Percentiles rank a stretch among this genome's conserved stretches.
phyloP scores from a whole-genome alignment of 805 yeast genomes.

The Nakazawaea wickerhamii region DNA sequence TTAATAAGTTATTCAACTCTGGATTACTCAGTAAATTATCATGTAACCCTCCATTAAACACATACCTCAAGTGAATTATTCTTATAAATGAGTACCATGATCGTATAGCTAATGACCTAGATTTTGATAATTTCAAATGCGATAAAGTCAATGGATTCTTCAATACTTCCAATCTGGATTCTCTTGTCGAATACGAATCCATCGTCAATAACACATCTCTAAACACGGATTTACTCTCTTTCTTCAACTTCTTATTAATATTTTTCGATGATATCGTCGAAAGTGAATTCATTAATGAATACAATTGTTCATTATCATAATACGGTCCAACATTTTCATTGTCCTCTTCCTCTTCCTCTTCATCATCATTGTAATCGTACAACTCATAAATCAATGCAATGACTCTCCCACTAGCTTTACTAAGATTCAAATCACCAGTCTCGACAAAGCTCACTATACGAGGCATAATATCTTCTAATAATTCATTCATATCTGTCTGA shows the following conservation, averaged over 20 bases:
- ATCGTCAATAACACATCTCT: constrained; percentile 51
- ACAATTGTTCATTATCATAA: constrained; percentile 44
- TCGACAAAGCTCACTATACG: constrained; percentile 38
- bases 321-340: constrained; percentile 44
- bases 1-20: constrained; percentile 24
- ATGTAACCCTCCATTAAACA: constrained; percentile 48
- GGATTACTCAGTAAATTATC: constrained; percentile 38
- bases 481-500: constrained; percentile 33
- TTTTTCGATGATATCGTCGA: constrained; percentile 50
- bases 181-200: constrained; percentile 30
- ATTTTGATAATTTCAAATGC: constrained; percentile 38
- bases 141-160: constrained; percentile 21
- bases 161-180: constrained; percentile 27
- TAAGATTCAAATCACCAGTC: constrained; percentile 37
- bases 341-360: constrained; percentile 31
- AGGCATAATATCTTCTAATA: constrained; percentile 34
- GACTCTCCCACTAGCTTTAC: constrained; percentile 50
- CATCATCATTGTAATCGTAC: constrained; percentile 37
- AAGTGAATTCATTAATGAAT: constrained; percentile 34
- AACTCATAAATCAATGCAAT: constrained; percentile 53
- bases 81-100: constrained; percentile 47
- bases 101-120: constrained; percentile 40
- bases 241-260: constrained; percentile 57
- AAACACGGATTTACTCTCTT: constrained; percentile 52
- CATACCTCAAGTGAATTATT: constrained; percentile 42